These are phyloP conservation scores for Rhodomyrtus psidioides DNA, from an alignment of 441 rosid species.

Conservation along the genomic window DNA sequence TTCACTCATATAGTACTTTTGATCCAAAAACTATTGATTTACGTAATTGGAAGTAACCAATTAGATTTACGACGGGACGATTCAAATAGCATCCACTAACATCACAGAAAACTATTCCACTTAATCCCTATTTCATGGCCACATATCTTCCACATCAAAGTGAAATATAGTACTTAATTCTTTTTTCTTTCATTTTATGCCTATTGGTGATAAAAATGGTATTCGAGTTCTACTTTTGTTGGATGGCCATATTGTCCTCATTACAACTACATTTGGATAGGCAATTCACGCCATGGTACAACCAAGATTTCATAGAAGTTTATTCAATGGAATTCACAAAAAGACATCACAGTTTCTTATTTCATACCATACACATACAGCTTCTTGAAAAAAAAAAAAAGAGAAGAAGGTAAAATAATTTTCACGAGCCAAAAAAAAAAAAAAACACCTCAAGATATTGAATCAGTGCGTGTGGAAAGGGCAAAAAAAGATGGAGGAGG, in stretches of 20 bases:
- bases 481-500: background rate
- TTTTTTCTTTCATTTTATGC: no score
- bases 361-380: background rate
- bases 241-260: background rate
- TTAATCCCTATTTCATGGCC: no score
- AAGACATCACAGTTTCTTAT: background rate
- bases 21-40: no score
- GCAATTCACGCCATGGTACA: background rate
- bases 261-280: background rate
- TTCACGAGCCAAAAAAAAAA: background rate
- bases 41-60: no score
- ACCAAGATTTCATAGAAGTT: background rate
- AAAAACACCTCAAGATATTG: background rate
- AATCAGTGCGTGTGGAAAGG: background rate
- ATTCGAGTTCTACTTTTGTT: background rate
- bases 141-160: no score
- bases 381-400: no score
- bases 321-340: background rate
- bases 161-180: no score
- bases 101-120: no score
- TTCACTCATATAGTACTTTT: no score
- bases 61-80: no score
- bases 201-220: no score
- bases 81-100: no score
- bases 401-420: background rate